A percentile compares a stretch with the other conserved stretches of the same genome.
Conservation (phyloP, 805 yeast genomes). For the Lipomyces orientalis region DNA sequence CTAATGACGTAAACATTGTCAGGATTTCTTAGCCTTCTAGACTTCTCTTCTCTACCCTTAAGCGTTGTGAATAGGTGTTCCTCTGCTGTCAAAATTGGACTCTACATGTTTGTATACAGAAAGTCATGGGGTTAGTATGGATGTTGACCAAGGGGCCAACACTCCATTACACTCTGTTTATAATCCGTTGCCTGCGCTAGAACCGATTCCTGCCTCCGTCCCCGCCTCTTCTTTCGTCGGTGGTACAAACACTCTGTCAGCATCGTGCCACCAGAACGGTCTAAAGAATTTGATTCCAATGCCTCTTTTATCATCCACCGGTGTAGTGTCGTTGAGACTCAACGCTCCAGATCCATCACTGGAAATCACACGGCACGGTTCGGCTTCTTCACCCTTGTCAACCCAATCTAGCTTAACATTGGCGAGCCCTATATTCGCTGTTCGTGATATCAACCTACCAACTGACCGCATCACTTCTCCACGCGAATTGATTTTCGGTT, state of each 20-base stretch:
- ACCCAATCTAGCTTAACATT: slow-evolving; percentile 32
- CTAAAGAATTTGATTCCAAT: slow-evolving; percentile 41
- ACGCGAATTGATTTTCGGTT: slow-evolving; percentile 26
- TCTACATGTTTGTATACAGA: not conserved
- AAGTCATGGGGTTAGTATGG: not conserved
- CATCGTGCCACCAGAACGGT: slow-evolving; percentile 76
- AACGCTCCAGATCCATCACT: slow-evolving; percentile 10
- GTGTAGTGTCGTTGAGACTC: slow-evolving; percentile 48
- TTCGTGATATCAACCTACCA: slow-evolving; percentile 64
- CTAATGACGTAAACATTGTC: no score
- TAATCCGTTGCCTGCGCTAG: not conserved
- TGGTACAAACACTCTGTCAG: slow-evolving; percentile 11
- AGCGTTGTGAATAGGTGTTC: no score
- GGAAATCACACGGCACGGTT: slow-evolving; percentile 23
- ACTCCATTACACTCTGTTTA: not conserved
- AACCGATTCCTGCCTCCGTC: not conserved
- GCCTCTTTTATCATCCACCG: slow-evolving; percentile 9
- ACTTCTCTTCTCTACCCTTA: not conserved
- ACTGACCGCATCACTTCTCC: slow-evolving; percentile 50
- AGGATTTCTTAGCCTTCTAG: no score
- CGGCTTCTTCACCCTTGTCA: slow-evolving; percentile 20
- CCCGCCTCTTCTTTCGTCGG: not conserved
- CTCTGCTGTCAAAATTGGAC: no score
- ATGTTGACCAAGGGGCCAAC: not conserved
- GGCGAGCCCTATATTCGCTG: slow-evolving; percentile 71